These are phyloP conservation scores for Blastocystis sp. DNA, from an alignment of 352 stramenopile genomes.

Conservation along the genomic window DNA sequence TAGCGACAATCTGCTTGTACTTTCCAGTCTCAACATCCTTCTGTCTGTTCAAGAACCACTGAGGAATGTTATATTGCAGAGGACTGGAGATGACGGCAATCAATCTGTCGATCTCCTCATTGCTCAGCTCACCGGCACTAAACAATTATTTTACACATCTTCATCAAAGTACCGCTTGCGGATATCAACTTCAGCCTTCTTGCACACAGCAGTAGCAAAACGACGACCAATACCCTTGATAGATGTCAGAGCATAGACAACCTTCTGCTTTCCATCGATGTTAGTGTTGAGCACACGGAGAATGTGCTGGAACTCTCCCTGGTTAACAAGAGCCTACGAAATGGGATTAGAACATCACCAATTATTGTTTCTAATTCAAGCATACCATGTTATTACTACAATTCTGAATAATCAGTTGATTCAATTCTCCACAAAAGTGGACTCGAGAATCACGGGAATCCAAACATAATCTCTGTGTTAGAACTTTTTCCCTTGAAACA, in stretches of 20 bases:
- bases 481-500: background rate
- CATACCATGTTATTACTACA: slow-evolving; percentile 51
- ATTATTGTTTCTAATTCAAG: background rate
- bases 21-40: slow-evolving; percentile 99
- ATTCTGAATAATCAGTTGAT: background rate
- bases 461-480: background rate
- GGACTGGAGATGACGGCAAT: slow-evolving; percentile 99
- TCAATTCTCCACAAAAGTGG: background rate
- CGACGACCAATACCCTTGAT: slow-evolving; percentile 64
- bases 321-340: slow-evolving; percentile 32
- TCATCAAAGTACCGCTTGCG: slow-evolving; percentile 13
- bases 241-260: slow-evolving; percentile 59
- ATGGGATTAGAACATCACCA: background rate
- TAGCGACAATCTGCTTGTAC: slow-evolving; percentile 95
- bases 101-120: slow-evolving; percentile 98
- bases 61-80: slow-evolving; percentile 97
- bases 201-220: slow-evolving; percentile 90
- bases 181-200: slow-evolving; percentile 96
- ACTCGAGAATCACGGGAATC: background rate
- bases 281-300: slow-evolving; percentile 99
- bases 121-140: slow-evolving; percentile 91
- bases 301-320: slow-evolving; percentile 96
- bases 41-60: slow-evolving; percentile 99
- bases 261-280: slow-evolving; percentile 85
- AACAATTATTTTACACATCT: background rate